These are phyloP conservation scores for Chaetomium globosum DNA, from an alignment of 2,329 filamentous ascomycete species.

Conservation along the genomic window DNA sequence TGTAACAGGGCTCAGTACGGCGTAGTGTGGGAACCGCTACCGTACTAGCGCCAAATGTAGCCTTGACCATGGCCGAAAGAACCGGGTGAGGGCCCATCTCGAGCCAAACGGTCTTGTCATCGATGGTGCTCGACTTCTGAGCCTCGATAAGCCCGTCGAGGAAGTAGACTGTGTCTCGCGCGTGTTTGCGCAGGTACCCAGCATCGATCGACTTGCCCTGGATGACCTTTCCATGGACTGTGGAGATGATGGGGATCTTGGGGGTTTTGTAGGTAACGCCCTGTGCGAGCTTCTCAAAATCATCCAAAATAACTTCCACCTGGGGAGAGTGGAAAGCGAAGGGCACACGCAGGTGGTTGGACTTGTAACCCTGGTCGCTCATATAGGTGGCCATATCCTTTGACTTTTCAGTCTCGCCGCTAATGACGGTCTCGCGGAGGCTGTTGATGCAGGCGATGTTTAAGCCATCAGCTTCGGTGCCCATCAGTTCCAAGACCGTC, in stretches of 20 bases:
- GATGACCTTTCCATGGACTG: conserved; percentile 64
- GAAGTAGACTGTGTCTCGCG: conserved; percentile 71
- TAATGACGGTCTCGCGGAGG: conserved; percentile 73
- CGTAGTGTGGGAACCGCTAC: conserved; percentile 21
- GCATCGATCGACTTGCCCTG: conserved; percentile 60
- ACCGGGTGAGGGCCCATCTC: conserved; percentile 76
- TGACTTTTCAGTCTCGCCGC: conserved; percentile 47
- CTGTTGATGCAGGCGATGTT: conserved; percentile 75
- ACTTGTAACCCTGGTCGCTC: conserved; percentile 45
- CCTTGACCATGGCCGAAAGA: conserved; percentile 60
- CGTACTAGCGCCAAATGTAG: conserved; percentile 7
- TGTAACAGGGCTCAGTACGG: conserved; percentile 54
- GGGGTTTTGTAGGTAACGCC: conserved; percentile 49
- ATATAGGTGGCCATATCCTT: conserved; percentile 48
- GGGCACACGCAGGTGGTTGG: conserved; percentile 52
- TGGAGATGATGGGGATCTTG: conserved; percentile 66
- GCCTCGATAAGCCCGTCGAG: conserved; percentile 62
- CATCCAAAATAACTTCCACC: conserved; percentile 58
- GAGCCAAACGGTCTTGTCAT: conserved; percentile 69
- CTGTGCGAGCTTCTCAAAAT: conserved; percentile 55
- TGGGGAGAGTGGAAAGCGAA: conserved; percentile 59
- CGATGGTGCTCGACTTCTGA: conserved; percentile 60
- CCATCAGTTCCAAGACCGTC: conserved; percentile 50
- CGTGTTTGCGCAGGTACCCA: conserved; percentile 65
- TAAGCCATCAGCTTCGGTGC: conserved; percentile 42